Evolutionary conservation across 768 basidiomycete genomes (phyloP), one percentile per base, ranked within the genome.

Genomic region (Rhodocollybia butyracea): DNA sequence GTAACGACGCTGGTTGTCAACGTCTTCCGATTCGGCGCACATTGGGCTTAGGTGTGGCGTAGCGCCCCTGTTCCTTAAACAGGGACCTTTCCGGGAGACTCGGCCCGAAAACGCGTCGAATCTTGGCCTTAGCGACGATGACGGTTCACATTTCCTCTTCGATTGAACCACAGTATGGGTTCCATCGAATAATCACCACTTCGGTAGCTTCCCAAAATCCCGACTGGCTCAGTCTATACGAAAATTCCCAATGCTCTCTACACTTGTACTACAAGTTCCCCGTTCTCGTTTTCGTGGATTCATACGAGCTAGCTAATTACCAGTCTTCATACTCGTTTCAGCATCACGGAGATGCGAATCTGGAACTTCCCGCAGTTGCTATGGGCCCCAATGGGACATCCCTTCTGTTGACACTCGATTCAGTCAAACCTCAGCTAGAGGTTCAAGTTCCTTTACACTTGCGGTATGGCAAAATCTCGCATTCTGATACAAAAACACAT

Each of bases 281-380:
- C 5, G 70, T 74, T 0, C 63, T 75, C 10, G 56, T 79, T 15
- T 80, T 80, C 60, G 70, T 79, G 34, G 78, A 82, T 60, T 73
- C 75, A 0, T 77, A 79, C 62, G 80, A 80, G 55, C 73, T 82
- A 13, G 64, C 63, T 5, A 70, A 76, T 51, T 60, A 75, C 29
- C 62, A 64, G 22, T 54, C 62, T 0, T 66, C 66, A 5, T 82
- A 78, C 57, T 66, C 67, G 0, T 78, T 76, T 60, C 60, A 60
- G 24, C 70, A 77, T 46, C 72, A 70, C 67, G 78, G 77, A 24
- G 67, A 67, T 4, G 66, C 67, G n/a, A 77, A 79, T 51, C 61
- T 80, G 19, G 80, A 81, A 59, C 71, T 72, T 26, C 80, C 80
- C 5, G 72, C 76, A 0, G 63, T 66, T 53, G 79, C 76, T 15